A percentile compares a stretch with the other conserved stretches of the same genome.
These are phyloP conservation scores for Hypericum perforatum DNA, from an alignment of 345 rosid species.

Conservation along the genomic window DNA sequence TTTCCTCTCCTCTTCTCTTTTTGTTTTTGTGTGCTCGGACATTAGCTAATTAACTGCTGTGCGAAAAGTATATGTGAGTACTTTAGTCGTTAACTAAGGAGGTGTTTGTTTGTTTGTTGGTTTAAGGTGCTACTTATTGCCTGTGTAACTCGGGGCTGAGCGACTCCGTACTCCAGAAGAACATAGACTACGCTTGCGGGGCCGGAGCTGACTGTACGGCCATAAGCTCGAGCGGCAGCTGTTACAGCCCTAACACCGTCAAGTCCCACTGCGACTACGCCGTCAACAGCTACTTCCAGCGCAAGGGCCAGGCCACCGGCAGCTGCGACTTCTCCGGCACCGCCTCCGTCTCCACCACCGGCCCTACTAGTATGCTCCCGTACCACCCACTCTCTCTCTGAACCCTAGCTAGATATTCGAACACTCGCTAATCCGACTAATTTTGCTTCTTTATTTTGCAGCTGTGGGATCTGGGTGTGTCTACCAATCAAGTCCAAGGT, in stretches of 20 bases:
- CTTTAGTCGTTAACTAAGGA: constrained; percentile 4
- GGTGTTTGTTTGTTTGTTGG: background rate
- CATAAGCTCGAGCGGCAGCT: constrained; percentile 41
- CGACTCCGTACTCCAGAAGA: constrained; percentile 50
- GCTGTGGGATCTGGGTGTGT: no score
- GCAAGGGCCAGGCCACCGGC: constrained; percentile 36
- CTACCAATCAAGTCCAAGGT: no score
- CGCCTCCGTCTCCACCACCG: constrained; percentile 21
- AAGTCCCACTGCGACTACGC: constrained; percentile 87
- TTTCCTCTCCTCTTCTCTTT: background rate
- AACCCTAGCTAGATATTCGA: no score
- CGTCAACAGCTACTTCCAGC: constrained; percentile 80
- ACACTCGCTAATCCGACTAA: no score
- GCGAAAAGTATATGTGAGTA: background rate
- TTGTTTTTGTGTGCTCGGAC: background rate
- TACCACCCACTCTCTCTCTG: no score
- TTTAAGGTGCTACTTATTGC: constrained; percentile 55
- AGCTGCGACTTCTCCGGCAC: constrained; percentile 74
- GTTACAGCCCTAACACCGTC: constrained; percentile 73
- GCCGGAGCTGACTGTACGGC: constrained; percentile 29
- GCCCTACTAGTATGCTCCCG: no score
- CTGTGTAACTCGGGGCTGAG: constrained; percentile 58
- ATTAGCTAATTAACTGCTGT: no score
- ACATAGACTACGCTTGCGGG: constrained; percentile 86
- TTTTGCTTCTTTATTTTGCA: no score